Evolutionary conservation across 2,329 filamentous ascomycete genomes (phyloP), one percentile per base, ranked within the genome.

Genomic region (Pseudogymnoascus sp.): DNA sequence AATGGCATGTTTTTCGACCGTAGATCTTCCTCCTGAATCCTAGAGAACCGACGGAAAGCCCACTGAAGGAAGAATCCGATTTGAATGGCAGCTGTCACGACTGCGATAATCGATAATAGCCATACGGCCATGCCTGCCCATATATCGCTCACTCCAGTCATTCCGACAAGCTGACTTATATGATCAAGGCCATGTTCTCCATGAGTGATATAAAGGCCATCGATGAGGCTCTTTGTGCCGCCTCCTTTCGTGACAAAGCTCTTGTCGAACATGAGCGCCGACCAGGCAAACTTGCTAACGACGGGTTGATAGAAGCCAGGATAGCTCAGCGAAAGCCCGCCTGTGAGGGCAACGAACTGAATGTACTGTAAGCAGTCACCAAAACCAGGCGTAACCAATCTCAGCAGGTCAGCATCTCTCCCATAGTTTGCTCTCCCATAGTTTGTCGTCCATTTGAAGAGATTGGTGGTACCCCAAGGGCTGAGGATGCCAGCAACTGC

Each of bases 381-480:
- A 72, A 99, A 97, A 0, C 94, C 94, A 4, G 94, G 94, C 0
- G 94, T 99, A 35, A 99, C 91, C 58, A 99, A 80, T 61, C 94
- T 87, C 61, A 99, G 80, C 67, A 97, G 79, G 75, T 99, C 94
- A 64, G 90, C 89, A 69, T 99, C 94, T 68, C 93, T 86, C 36
- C 94, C 94, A 15, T 96, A 97, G 72, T 99, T 99, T 71, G 91
- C 94, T 68, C 93, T 86, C 36, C 94, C 94, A 15, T 96, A 97
- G 72, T 99, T 99, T 71, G 91, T 95, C n/a, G 91, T 92, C 92
- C 93, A 99, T 67, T 90, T 87, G 73, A 97, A 97, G 18, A 93
- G 81, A 72, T 99, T 89, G 6, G 85, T 85, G 1, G 91, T 90
- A 18, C 94, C 94, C 93, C 94, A 99, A 0, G 94, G 94, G 71